phyloP scores from a whole-genome alignment of 2,329 filamentous ascomycete genomes.

The Penicillium sp. region DNA sequence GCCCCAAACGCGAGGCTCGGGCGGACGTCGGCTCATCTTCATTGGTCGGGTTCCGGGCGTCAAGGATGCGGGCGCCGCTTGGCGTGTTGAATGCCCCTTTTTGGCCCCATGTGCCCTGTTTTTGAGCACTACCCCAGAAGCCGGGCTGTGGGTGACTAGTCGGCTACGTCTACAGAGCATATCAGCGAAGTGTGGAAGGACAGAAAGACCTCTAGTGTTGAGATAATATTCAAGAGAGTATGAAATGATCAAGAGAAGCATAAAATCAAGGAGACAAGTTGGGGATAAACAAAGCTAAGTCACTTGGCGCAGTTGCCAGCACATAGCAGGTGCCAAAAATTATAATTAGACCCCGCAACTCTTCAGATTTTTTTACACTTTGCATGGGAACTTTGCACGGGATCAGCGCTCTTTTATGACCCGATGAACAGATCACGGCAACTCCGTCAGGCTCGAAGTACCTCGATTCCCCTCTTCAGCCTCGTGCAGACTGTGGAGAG shows the following conservation, averaged over 20 bases:
- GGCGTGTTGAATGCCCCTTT: background rate
- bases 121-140: background rate
- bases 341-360: background rate
- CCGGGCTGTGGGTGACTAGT: background rate
- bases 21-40: background rate
- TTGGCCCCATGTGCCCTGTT: background rate
- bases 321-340: background rate
- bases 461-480: slow-evolving; percentile 1
- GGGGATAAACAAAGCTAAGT: background rate
- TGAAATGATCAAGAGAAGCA: background rate
- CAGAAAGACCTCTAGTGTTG: no score
- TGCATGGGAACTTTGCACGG: background rate
- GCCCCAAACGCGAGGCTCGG: background rate
- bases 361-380: background rate
- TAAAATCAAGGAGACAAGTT: background rate
- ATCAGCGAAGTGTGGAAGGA: no score
- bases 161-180: background rate
- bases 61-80: background rate
- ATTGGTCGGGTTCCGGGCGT: background rate
- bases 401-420: background rate
- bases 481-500: slow-evolving; percentile 3
- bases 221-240: no score
- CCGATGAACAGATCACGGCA: background rate
- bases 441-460: background rate
- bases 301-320: background rate